These are phyloP conservation scores for Pseudogymnoascus sp. DNA, from an alignment of 2,329 filamentous ascomycete genomes.

Conservation along the genomic window DNA sequence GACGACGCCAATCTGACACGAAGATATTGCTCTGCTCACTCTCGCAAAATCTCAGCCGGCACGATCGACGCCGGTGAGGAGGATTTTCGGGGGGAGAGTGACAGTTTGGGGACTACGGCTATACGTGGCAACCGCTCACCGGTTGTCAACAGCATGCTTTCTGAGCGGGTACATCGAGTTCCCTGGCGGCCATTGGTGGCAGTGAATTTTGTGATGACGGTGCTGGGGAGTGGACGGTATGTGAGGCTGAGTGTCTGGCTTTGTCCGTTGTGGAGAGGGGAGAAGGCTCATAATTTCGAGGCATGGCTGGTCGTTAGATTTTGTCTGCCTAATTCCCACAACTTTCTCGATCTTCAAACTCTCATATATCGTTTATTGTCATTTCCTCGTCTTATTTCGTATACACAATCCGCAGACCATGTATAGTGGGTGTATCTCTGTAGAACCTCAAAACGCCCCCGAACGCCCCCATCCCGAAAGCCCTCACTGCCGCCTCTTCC, in stretches of 20 bases:
- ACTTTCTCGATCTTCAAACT: background rate
- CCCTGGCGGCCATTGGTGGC: background rate
- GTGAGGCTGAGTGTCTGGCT: background rate
- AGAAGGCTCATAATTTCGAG: background rate
- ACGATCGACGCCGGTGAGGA: too few species aligned
- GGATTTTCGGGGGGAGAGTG: too few species aligned
- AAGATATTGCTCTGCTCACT: too few species aligned
- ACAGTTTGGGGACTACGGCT: background rate
- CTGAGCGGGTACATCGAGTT: background rate
- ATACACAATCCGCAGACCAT: background rate
- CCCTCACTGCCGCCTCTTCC: slow-evolving; percentile 5
- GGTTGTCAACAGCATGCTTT: background rate
- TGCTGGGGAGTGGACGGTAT: background rate
- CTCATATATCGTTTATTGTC: background rate
- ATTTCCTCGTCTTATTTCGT: background rate
- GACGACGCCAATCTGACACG: too few species aligned
- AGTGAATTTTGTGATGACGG: background rate
- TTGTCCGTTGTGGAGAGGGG: background rate
- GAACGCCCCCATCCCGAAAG: background rate
- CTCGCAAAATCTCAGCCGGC: too few species aligned
- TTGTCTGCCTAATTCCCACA: background rate
- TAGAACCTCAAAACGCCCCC: background rate
- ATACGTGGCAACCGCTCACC: background rate
- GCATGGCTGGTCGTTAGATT: background rate
- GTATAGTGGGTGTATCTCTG: background rate